Percentiles rank a stretch among this genome's conserved stretches.
phyloP scores from a whole-genome alignment of 2,329 filamentous ascomycete genomes.

The Periconia sp. region DNA sequence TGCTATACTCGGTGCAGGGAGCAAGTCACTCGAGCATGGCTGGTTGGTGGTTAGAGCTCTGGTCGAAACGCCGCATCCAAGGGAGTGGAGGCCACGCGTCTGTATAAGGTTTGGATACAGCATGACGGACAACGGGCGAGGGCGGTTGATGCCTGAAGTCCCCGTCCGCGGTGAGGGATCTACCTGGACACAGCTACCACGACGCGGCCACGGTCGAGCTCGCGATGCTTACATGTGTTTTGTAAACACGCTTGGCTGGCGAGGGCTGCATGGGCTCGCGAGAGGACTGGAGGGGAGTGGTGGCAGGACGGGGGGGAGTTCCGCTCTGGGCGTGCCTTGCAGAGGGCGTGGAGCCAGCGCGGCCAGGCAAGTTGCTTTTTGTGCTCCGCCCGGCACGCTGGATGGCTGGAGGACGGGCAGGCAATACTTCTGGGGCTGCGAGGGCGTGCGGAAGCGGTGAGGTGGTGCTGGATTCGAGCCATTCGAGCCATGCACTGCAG shows the following conservation, averaged over 20 bases:
- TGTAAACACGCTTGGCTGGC: not conserved
- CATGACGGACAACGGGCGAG: too few relatives aligned
- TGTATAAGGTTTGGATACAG: too few relatives aligned
- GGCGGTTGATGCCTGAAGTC: too few relatives aligned
- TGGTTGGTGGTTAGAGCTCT: too few relatives aligned
- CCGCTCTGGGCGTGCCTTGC: slow-evolving; percentile 1
- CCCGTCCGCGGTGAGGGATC: too few relatives aligned
- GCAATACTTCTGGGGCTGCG: not conserved
- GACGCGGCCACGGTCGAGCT: too few relatives aligned
- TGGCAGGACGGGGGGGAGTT: not conserved
- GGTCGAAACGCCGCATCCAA: too few relatives aligned
- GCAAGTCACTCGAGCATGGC: too few relatives aligned
- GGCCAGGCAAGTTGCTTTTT: not conserved
- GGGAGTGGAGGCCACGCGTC: too few relatives aligned
- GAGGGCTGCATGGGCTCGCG: not conserved
- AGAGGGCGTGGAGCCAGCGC: not conserved
- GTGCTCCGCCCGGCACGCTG: not conserved
- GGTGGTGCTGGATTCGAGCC: not conserved
- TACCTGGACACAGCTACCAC: too few relatives aligned
- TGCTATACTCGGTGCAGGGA: too few relatives aligned
- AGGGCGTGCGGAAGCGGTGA: not conserved
- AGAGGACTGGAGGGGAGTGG: not conserved
- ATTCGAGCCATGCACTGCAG: too few relatives aligned
- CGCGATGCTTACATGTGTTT: not conserved
- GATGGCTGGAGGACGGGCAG: not conserved